phyloP scores from a whole-genome alignment of 306 rosid species.

The Alnus glutinosa region DNA sequence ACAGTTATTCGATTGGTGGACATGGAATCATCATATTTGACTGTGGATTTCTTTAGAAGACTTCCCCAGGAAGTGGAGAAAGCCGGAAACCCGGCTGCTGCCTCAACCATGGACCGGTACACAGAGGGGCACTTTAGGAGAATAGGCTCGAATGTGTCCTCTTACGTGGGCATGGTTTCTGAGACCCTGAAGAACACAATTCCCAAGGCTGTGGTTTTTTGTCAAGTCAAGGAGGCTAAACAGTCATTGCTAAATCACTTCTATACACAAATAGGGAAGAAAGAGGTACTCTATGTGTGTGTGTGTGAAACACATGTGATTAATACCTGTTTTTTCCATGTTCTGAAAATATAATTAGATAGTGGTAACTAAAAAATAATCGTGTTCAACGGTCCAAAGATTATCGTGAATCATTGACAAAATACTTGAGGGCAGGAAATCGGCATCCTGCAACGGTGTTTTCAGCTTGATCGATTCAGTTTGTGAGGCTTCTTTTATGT shows the following conservation, averaged over 20 bases:
- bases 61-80: slow-evolving; percentile 93
- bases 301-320: too few species aligned
- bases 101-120: slow-evolving; percentile 63
- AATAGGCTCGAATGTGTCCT: slow-evolving; percentile 82
- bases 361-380: background rate
- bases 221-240: slow-evolving; percentile 91
- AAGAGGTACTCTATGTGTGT: slow-evolving; percentile 58
- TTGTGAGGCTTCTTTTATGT: too few species aligned
- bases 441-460: too few species aligned
- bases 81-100: slow-evolving; percentile 39
- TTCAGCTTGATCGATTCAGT: too few species aligned
- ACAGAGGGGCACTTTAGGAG: slow-evolving; percentile 83
- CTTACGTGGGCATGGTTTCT: slow-evolving; percentile 85
- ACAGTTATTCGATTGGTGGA: slow-evolving; percentile 83
- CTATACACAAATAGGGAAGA: slow-evolving; percentile 78
- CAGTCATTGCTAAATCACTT: slow-evolving; percentile 74
- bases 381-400: background rate
- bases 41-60: slow-evolving; percentile 94
- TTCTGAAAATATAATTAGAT: background rate
- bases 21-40: slow-evolving; percentile 92
- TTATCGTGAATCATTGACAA: background rate
- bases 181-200: slow-evolving; percentile 81
- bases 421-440: too few species aligned
- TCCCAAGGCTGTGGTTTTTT: slow-evolving; percentile 95
- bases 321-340: background rate